Percentiles rank a stretch among this genome's conserved stretches.
Conservation (phyloP, 140 eudicot species). For the Bidens hawaiensis region DNA sequence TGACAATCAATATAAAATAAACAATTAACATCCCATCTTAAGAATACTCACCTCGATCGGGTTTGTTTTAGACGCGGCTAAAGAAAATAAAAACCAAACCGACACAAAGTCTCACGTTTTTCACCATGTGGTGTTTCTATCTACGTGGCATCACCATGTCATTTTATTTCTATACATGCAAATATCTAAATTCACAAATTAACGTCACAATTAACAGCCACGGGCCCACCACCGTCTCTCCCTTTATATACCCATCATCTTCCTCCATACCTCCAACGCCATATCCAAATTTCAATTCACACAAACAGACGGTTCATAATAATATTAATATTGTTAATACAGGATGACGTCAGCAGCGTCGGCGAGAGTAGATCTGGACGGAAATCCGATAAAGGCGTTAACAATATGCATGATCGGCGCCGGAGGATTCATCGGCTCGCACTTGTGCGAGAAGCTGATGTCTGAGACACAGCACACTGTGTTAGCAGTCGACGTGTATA, state of each 20-base stretch:
- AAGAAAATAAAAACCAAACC: neutral
- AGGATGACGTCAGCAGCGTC: conserved; percentile 41
- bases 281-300: too few species aligned
- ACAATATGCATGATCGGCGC: conserved; percentile 98
- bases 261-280: neutral
- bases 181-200: neutral
- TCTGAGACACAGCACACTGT: conserved; percentile 72
- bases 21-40: too few species aligned
- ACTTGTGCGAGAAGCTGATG: conserved; percentile 88
- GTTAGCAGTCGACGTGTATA: conserved; percentile 83
- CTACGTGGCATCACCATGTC: neutral
- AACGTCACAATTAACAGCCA: neutral
- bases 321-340: conserved; percentile 1
- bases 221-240: conserved; percentile 19
- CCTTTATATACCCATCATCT: conserved; percentile 17
- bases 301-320: neutral
- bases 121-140: neutral
- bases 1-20: too few species aligned
- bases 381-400: conserved; percentile 63
- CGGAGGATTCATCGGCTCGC: conserved; percentile 97
- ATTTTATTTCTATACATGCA: neutral
- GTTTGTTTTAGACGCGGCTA: too few species aligned
- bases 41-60: too few species aligned
- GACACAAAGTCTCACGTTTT: neutral
- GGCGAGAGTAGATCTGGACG: conserved; percentile 86